A percentile compares a stretch with the other conserved stretches of the same genome.
These are phyloP conservation scores for Heracleum sosnowskyi DNA, from an alignment of 129 eudicot species.

Conservation along the genomic window DNA sequence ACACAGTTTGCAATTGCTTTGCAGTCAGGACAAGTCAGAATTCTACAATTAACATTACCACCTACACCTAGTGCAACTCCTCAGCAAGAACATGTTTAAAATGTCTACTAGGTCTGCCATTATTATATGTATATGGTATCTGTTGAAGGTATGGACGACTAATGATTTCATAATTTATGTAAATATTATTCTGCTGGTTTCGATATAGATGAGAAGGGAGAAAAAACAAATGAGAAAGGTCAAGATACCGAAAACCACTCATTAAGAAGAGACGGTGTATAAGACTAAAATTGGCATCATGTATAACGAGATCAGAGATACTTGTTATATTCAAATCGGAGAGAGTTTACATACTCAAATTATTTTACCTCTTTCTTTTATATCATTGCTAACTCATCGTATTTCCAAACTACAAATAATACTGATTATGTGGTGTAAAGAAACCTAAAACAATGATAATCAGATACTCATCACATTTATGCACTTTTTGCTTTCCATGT, in stretches of 20 bases:
- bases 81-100: slow-evolving; percentile 32
- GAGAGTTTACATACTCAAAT: no score
- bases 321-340: no score
- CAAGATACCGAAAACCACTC: no score
- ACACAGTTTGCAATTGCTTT: slow-evolving; percentile 51
- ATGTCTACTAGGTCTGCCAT: neutral
- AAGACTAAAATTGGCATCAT: no score
- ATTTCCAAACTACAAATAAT: no score
- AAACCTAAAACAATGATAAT: no score
- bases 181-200: neutral
- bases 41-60: slow-evolving; percentile 48
- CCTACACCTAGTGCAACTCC: slow-evolving; percentile 36
- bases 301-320: no score
- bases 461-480: neutral
- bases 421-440: no score
- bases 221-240: no score
- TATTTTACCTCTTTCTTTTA: no score
- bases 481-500: neutral
- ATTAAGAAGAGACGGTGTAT: no score
- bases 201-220: neutral
- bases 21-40: slow-evolving; percentile 55
- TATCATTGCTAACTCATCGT: no score
- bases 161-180: neutral
- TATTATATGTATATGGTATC: neutral
- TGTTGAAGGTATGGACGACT: neutral